These are phyloP conservation scores for Pestalotiopsis fici DNA, from an alignment of 2,329 filamentous ascomycete species.

Conservation along the genomic window DNA sequence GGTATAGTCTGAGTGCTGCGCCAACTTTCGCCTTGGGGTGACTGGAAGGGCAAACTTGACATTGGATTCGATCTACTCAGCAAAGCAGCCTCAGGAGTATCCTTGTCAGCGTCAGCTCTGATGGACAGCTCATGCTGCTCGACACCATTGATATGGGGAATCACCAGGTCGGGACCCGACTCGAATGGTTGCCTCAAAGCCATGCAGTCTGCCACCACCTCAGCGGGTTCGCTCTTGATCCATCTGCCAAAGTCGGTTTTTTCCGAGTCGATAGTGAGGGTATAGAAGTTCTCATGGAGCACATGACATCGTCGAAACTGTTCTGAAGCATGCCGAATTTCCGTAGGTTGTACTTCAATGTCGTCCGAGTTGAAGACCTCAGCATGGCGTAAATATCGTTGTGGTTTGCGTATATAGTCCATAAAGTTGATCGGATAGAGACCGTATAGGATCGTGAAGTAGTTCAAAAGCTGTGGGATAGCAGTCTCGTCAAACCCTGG, in stretches of 20 bases:
- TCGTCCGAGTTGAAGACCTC: slow-evolving; percentile 71
- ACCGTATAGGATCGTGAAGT: slow-evolving; percentile 82
- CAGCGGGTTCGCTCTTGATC: slow-evolving; percentile 77
- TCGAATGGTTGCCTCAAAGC: slow-evolving; percentile 53
- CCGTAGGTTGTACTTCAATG: slow-evolving; percentile 75
- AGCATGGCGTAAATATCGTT: slow-evolving; percentile 74
- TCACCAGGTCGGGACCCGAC: slow-evolving; percentile 14
- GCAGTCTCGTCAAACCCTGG: slow-evolving; percentile 62
- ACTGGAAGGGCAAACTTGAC: slow-evolving; percentile 19
- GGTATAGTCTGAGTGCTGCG: slow-evolving; percentile 55
- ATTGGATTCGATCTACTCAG: slow-evolving; percentile 36
- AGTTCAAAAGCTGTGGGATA: slow-evolving; percentile 69
- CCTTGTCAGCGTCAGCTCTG: slow-evolving; percentile 31
- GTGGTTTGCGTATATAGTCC: slow-evolving; percentile 81
- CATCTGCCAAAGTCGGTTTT: slow-evolving; percentile 75
- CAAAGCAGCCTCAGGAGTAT: slow-evolving; percentile 38
- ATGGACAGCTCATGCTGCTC: slow-evolving; percentile 19
- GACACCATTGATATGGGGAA: slow-evolving; percentile 19
- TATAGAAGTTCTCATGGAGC: slow-evolving; percentile 84
- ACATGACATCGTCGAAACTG: slow-evolving; percentile 72
- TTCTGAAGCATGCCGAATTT: slow-evolving; percentile 76
- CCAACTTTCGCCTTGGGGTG: slow-evolving; percentile 45
- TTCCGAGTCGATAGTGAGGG: slow-evolving; percentile 76
- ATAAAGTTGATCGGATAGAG: slow-evolving; percentile 85
- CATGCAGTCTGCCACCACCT: slow-evolving; percentile 80